These are phyloP conservation scores for Blastosporella zonata DNA, from an alignment of 1,284 basidiomycete species.

Conservation along the genomic window DNA sequence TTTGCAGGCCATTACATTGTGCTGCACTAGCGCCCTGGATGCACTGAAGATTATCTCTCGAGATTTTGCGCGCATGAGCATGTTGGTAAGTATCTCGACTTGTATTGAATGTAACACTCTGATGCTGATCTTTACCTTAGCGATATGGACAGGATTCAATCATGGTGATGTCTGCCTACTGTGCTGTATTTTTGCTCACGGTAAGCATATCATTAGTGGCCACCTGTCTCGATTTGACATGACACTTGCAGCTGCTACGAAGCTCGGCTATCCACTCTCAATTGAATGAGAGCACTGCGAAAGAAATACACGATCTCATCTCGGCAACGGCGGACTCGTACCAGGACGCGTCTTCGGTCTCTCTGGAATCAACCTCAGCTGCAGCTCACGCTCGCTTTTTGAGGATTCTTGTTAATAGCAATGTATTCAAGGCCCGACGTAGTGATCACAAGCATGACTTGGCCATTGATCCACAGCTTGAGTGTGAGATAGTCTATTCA, in stretches of 20 bases:
- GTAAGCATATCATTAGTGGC: conserved; percentile 35
- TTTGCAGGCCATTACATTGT: conserved; percentile 64
- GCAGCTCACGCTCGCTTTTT: conserved; percentile 76
- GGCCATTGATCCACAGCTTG: conserved; percentile 49
- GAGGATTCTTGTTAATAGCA: conserved; percentile 61
- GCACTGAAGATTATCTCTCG: conserved; percentile 65
- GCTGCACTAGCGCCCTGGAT: conserved; percentile 68
- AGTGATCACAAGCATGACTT: conserved; percentile 33
- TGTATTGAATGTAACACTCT: not conserved
- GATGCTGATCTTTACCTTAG: conserved; percentile 33
- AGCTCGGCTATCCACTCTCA: conserved; percentile 52
- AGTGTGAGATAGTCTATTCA: conserved; percentile 35
- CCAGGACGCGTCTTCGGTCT: conserved; percentile 59
- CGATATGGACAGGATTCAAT: conserved; percentile 80
- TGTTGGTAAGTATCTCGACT: conserved; percentile 53
- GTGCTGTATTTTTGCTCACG: conserved; percentile 72
- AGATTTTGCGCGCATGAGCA: conserved; percentile 70
- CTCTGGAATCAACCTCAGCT: conserved; percentile 53
- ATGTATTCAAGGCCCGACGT: conserved; percentile 53
- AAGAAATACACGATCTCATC: conserved; percentile 64
- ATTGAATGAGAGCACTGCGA: conserved; percentile 52
- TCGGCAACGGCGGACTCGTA: conserved; percentile 71
- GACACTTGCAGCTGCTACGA: conserved; percentile 53
- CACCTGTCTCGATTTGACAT: conserved; percentile 12
- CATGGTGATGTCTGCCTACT: conserved; percentile 80